Percentiles rank a stretch among this genome's conserved stretches.
Evolutionary conservation across 148 eudicot genomes (phyloP).

Genomic region (Salicornia ramosissima): DNA sequence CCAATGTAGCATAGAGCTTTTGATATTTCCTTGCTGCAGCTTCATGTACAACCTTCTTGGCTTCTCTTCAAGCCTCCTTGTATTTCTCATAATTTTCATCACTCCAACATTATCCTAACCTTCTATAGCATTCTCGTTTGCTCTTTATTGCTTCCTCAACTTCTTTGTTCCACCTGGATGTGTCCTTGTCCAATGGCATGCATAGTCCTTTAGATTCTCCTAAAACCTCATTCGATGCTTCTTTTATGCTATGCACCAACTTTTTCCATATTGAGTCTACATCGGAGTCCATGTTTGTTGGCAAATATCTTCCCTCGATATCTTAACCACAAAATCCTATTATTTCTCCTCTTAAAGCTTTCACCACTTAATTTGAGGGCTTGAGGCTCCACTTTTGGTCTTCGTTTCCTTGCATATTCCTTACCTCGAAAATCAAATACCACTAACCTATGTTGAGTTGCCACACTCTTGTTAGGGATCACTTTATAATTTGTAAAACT

Average conservation of each 20-base stretch:
- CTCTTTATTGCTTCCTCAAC: background rate
- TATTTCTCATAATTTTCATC: too few species aligned
- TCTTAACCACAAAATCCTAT: background rate
- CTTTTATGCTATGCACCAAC: background rate
- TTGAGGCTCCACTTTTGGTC: too few species aligned
- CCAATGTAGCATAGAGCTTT: too few species aligned
- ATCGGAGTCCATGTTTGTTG: background rate
- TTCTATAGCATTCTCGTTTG: background rate
- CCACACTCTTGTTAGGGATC: background rate
- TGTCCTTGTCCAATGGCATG: background rate
- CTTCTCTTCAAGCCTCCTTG: too few species aligned
- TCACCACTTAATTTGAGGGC: too few species aligned
- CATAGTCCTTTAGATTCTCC: background rate
- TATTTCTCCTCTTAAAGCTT: background rate
- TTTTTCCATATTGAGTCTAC: background rate
- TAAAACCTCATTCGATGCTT: background rate
- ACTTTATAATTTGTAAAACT: background rate
- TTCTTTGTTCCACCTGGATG: conserved; percentile 13
- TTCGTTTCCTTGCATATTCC: too few species aligned
- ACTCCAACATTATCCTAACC: too few species aligned
- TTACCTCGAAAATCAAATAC: too few species aligned
- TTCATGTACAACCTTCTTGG: too few species aligned
- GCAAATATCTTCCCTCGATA: background rate
- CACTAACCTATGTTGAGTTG: background rate
- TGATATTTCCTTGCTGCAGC: too few species aligned